These are phyloP conservation scores for Neopestalotiopsis sp. DNA, from an alignment of 2,329 filamentous ascomycete genomes.

Conservation along the genomic window DNA sequence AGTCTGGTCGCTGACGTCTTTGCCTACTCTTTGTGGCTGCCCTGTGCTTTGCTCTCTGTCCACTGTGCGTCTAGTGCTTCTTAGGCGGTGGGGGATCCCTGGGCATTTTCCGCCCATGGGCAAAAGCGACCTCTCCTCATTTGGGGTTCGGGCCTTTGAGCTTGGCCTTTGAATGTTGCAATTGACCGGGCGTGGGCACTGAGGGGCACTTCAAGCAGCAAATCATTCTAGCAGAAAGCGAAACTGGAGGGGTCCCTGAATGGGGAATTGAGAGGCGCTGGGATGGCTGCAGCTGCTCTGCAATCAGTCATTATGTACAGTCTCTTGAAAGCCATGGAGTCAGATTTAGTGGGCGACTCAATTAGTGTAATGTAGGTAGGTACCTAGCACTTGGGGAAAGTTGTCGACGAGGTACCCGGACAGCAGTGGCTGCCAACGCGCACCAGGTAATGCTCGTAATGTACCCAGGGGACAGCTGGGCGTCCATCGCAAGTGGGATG, in stretches of 20 bases:
- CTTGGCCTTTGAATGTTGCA: background rate
- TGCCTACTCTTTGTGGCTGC: background rate
- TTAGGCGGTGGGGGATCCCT: background rate
- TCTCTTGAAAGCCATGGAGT: too few relatives aligned
- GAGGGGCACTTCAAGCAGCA: background rate
- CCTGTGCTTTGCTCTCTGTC: background rate
- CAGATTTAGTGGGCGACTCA: background rate
- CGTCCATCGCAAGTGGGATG: background rate
- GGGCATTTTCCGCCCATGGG: background rate
- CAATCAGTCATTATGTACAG: too few relatives aligned
- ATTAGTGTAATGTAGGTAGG: too few relatives aligned
- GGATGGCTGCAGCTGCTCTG: background rate
- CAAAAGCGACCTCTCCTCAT: background rate
- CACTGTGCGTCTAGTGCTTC: background rate
- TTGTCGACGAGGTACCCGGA: too few relatives aligned
- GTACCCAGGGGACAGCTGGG: background rate
- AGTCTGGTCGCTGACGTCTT: conserved; percentile 10
- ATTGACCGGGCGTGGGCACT: background rate
- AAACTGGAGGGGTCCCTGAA: background rate
- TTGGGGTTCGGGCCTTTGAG: background rate
- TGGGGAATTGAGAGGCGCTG: background rate
- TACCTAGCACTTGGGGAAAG: too few relatives aligned
- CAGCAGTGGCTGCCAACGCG: too few relatives aligned
- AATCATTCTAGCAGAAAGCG: background rate
- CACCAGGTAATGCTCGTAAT: too few relatives aligned